phyloP scores from a whole-genome alignment of 441 rosid species.

The Jatropha podagrica region DNA sequence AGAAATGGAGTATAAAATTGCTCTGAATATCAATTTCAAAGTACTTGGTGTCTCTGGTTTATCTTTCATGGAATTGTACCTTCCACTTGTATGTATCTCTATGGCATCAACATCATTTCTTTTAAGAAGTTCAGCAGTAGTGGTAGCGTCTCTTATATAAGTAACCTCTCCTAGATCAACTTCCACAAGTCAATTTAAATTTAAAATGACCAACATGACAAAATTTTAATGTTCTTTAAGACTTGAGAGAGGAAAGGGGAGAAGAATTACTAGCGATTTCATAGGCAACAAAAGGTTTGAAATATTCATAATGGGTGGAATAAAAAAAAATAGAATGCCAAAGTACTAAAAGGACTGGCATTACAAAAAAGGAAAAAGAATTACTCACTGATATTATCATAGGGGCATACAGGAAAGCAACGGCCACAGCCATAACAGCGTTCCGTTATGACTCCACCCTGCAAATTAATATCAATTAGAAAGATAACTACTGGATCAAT shows the following conservation, averaged over 20 bases:
- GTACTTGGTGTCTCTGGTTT: neutral
- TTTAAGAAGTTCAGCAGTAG: conserved; percentile 47
- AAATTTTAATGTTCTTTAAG: neutral
- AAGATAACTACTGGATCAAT: neutral
- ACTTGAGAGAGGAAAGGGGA: neutral
- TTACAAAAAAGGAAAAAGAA: conserved; percentile 1
- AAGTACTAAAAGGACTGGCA: conserved; percentile 10
- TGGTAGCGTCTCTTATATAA: conserved; percentile 48
- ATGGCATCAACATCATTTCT: conserved; percentile 52
- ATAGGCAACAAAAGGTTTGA: neutral
- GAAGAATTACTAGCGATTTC: neutral
- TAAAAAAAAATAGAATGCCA: neutral
- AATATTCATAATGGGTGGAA: neutral
- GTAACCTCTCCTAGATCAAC: conserved; percentile 39
- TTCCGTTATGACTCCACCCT: conserved; percentile 59
- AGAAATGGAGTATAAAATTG: neutral
- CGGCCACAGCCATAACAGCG: conserved; percentile 72
- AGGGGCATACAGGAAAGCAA: conserved; percentile 62
- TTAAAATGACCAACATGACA: conserved; percentile 5
- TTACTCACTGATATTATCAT: conserved; percentile 52
- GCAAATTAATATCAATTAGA: conserved; percentile 14
- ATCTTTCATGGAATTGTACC: conserved; percentile 25
- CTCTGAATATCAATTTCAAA: neutral
- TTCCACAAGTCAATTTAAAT: conserved; percentile 9
- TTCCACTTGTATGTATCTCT: conserved; percentile 68